Evolutionary conservation across 2,329 filamentous ascomycete species (phyloP).

Genomic region (Bimuria novae-zelandiae): DNA sequence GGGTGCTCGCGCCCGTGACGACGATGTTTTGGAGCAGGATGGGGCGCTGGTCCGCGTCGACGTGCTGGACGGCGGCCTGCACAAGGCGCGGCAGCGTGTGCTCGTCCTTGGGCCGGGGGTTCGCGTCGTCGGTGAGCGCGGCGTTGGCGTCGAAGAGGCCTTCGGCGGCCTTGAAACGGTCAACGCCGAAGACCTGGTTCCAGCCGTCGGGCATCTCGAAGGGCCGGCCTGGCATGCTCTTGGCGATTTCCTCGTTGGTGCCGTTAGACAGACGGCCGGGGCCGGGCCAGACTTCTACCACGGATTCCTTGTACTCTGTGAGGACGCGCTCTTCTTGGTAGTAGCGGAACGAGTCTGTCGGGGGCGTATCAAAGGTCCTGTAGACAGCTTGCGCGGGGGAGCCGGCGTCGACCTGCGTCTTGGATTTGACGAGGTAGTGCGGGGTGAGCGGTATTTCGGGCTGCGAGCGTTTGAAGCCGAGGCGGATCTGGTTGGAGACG

Average conservation of each 20-base stretch:
- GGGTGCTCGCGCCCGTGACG: conserved; percentile 83
- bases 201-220: conserved; percentile 98
- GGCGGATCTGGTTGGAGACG: conserved; percentile 85
- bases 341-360: conserved; percentile 72
- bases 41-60: conserved; percentile 87
- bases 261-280: conserved; percentile 66
- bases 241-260: conserved; percentile 75
- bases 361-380: conserved; percentile 67
- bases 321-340: conserved; percentile 92
- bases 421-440: conserved; percentile 85
- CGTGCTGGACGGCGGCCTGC: conserved; percentile 72
- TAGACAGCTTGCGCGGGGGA: conserved; percentile 76
- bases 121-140: conserved; percentile 61
- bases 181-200: conserved; percentile 91
- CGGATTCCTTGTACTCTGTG: conserved; percentile 96
- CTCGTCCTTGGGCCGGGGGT: conserved; percentile 64
- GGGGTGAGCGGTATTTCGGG: conserved; percentile 78
- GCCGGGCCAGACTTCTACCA: conserved; percentile 90
- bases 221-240: conserved; percentile 74
- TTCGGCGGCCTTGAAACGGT: conserved; percentile 85
- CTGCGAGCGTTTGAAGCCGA: conserved; percentile 69
- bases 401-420: conserved; percentile 85
- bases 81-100: conserved; percentile 87
- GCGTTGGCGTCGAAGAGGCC: conserved; percentile 88
- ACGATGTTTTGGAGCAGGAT: conserved; percentile 87